A percentile compares a stretch with the other conserved stretches of the same genome.
Conservation (phyloP, 192 early-diverging fungal genomes). For the Lunasporangiospora selenospora region DNA sequence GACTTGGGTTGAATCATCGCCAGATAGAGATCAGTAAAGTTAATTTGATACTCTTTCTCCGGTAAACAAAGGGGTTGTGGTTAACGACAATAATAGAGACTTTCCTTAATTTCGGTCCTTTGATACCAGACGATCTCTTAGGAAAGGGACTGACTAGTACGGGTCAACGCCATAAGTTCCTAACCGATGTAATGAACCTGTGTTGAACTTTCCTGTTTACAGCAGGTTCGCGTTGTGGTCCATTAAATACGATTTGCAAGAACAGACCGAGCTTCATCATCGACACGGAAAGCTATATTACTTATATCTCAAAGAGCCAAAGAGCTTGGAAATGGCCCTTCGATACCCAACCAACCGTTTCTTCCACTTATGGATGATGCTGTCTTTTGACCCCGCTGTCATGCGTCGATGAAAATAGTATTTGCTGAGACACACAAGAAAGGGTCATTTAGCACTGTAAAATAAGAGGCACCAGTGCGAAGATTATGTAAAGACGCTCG, state of each 20-base stretch:
- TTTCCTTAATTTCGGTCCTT: not conserved
- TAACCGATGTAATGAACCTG: slow-evolving; percentile 21
- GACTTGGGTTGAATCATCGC: too few relatives aligned
- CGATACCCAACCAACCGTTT: slow-evolving; percentile 3
- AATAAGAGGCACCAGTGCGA: slow-evolving; percentile 15
- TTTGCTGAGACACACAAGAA: slow-evolving; percentile 14
- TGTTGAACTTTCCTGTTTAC: slow-evolving; percentile 17
- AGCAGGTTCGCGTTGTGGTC: slow-evolving; percentile 14
- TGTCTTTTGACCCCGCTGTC: slow-evolving; percentile 9
- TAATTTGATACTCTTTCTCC: slow-evolving; percentile 12
- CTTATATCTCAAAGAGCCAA: slow-evolving; percentile 14
- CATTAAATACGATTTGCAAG: slow-evolving; percentile 23
- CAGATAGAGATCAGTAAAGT: slow-evolving; percentile 1
- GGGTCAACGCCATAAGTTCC: slow-evolving; percentile 8
- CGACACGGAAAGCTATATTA: slow-evolving; percentile 12
- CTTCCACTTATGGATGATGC: slow-evolving; percentile 20
- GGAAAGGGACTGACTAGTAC: slow-evolving; percentile 5
- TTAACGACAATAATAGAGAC: not conserved
- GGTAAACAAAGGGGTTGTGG: not conserved
- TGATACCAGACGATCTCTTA: not conserved
- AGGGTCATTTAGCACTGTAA: slow-evolving; percentile 10
- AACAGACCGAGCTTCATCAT: slow-evolving; percentile 23
- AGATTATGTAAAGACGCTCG: slow-evolving; percentile 7
- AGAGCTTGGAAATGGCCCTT: slow-evolving; percentile 16
- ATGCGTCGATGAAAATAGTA: slow-evolving; percentile 29